Evolutionary conservation across 306 rosid genomes (phyloP).

Genomic region (Cotoneaster glaucophyllus): DNA sequence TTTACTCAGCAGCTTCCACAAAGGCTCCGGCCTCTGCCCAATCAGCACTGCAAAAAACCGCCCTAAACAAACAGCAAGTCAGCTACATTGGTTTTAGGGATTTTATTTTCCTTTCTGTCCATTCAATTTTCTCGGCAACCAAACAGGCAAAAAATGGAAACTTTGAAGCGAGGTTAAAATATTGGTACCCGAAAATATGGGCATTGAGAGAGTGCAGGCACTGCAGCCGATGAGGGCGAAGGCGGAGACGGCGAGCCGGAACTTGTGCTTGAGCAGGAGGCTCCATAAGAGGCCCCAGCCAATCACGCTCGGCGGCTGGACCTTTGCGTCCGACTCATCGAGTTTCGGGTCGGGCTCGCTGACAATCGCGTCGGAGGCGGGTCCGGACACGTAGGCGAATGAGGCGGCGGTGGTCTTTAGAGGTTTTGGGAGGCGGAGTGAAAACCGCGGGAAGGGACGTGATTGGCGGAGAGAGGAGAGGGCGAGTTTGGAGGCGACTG

Average conservation of each 20-base stretch:
- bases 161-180: background rate
- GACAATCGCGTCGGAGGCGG: conserved; percentile 64
- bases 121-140: background rate
- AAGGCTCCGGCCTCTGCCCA: conserved; percentile 75
- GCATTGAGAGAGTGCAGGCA: conserved; percentile 91
- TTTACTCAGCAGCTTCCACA: conserved; percentile 78
- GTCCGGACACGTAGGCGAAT: conserved; percentile 68
- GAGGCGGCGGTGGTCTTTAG: conserved; percentile 10
- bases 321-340: conserved; percentile 18
- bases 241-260: conserved; percentile 40
- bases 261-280: conserved; percentile 62
- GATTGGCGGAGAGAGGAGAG: conserved; percentile 14
- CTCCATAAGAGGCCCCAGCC: conserved; percentile 47
- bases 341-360: conserved; percentile 44
- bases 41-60: conserved; percentile 77
- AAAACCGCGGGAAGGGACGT: conserved; percentile 21
- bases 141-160: background rate
- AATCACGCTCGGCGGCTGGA: conserved; percentile 25
- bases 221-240: conserved; percentile 63
- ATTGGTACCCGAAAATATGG: conserved; percentile 60
- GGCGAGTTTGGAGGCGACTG: conserved; percentile 16
- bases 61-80: conserved; percentile 37
- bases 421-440: background rate
- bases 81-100: background rate
- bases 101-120: background rate